A percentile compares a stretch with the other conserved stretches of the same genome.
Evolutionary conservation across 345 rosid genomes (phyloP).

Genomic region (Salix caprea): DNA sequence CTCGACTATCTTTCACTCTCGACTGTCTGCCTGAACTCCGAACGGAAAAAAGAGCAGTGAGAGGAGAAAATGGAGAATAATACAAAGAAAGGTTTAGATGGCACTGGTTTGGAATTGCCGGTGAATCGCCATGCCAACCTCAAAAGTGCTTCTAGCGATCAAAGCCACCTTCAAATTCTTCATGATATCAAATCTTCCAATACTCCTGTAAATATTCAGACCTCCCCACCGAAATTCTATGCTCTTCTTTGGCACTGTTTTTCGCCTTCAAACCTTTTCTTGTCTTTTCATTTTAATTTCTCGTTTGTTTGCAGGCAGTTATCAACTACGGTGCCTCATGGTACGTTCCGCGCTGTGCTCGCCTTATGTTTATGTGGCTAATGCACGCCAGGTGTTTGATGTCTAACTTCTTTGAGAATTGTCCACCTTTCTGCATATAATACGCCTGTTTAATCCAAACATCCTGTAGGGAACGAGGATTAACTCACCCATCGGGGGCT

Average conservation of each 20-base stretch:
- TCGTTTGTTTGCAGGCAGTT: conserved; percentile 37
- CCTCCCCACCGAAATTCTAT: not conserved
- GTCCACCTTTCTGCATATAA: not conserved
- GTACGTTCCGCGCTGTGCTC: conserved; percentile 15
- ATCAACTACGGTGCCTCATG: conserved; percentile 68
- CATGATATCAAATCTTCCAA: conserved; percentile 44
- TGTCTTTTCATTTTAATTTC: not conserved
- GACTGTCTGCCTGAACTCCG: not conserved
- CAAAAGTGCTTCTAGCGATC: conserved; percentile 46
- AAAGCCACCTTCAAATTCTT: conserved; percentile 39
- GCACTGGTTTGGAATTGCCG: conserved; percentile 30
- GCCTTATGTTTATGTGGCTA: not conserved
- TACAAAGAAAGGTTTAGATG: conserved; percentile 28
- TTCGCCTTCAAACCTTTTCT: not conserved
- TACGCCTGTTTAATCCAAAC: no score
- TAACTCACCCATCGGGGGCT: no score
- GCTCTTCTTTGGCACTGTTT: not conserved
- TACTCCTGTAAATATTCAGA: conserved; percentile 29
- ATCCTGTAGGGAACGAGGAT: not conserved
- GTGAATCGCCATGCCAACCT: conserved; percentile 46
- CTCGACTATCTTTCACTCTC: not conserved
- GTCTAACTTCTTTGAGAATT: conserved; percentile 23
- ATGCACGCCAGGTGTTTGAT: conserved; percentile 47
- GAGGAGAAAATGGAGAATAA: conserved; percentile 11
- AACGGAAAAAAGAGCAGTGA: not conserved